A percentile compares a stretch with the other conserved stretches of the same genome.
phyloP scores from a whole-genome alignment of 257 asterid species.

The Gardenia jasminoides region DNA sequence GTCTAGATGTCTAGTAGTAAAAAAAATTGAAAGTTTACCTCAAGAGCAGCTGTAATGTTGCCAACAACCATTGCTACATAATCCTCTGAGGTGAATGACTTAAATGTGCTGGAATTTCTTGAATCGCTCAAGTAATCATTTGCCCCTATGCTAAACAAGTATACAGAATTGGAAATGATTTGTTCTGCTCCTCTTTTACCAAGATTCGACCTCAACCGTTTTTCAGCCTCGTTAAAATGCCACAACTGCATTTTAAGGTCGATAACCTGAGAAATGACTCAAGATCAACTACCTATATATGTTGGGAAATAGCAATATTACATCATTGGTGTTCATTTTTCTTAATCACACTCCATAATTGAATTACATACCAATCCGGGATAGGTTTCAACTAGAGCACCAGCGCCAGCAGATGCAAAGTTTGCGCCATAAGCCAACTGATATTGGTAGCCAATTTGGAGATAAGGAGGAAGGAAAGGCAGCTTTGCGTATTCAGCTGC shows the following conservation, averaged over 20 bases:
- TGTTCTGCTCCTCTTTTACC: constrained; percentile 11
- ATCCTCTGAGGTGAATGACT: neutral
- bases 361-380: constrained; percentile 35
- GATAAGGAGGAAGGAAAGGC: constrained; percentile 42
- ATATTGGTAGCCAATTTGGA: constrained; percentile 28
- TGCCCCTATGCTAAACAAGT: constrained; percentile 18
- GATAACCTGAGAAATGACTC: neutral
- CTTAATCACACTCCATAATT: neutral
- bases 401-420: constrained; percentile 37
- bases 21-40: neutral
- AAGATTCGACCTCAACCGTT: constrained; percentile 11
- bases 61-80: constrained; percentile 18
- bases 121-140: constrained; percentile 4
- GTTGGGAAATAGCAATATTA: neutral
- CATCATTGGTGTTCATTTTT: neutral
- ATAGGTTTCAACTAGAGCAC: constrained; percentile 49
- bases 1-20: too few species aligned
- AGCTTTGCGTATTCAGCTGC: constrained; percentile 53
- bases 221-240: constrained; percentile 18
- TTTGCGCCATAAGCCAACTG: constrained; percentile 31
- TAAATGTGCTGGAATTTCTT: constrained; percentile 3
- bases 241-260: constrained; percentile 21
- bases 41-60: constrained; percentile 17
- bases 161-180: constrained; percentile 20
- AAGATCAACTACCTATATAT: too few species aligned